Percentiles rank a stretch among this genome's conserved stretches.
Evolutionary conservation across 1,139 yeast genomes (phyloP).

Genomic region (Zygosaccharomyces sapae): DNA sequence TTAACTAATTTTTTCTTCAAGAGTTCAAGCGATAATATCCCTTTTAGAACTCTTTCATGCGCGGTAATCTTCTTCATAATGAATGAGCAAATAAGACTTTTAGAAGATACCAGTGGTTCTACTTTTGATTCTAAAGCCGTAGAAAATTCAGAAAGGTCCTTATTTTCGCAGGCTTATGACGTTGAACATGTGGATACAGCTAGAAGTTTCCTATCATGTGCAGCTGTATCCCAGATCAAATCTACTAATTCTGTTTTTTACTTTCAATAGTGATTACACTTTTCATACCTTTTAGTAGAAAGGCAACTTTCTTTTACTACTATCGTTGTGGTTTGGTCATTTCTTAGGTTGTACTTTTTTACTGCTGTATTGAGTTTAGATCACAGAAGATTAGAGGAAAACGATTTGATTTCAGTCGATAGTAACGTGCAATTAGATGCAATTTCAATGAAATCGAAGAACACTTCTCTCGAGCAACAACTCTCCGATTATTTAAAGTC

Average conservation of each 20-base stretch:
- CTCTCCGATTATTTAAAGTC: neutral
- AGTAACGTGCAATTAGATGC: conserved; percentile 13
- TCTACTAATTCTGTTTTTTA: conserved; percentile 2
- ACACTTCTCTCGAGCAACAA: neutral
- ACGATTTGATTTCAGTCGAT: conserved; percentile 42
- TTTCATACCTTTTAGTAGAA: conserved; percentile 37
- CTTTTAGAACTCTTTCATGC: conserved; percentile 41
- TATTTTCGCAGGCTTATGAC: neutral
- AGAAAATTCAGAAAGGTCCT: neutral
- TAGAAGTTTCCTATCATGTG: conserved; percentile 26
- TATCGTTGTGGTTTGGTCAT: conserved; percentile 53
- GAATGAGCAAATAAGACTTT: conserved; percentile 44
- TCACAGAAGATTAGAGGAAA: conserved; percentile 56
- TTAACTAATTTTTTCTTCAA: conserved; percentile 41
- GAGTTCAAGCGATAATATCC: conserved; percentile 38
- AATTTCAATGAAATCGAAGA: conserved; percentile 2
- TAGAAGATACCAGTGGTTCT: conserved; percentile 40
- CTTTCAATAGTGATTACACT: conserved; percentile 25
- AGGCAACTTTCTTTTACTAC: conserved; percentile 40
- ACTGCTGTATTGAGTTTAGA: conserved; percentile 65
- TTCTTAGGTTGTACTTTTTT: conserved; percentile 59
- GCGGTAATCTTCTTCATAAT: conserved; percentile 42
- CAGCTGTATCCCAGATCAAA: conserved; percentile 8
- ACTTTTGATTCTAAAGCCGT: conserved; percentile 20
- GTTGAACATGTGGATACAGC: conserved; percentile 14